phyloP scores from a whole-genome alignment of 2,329 filamentous ascomycete genomes.

The Penicillium sp. region DNA sequence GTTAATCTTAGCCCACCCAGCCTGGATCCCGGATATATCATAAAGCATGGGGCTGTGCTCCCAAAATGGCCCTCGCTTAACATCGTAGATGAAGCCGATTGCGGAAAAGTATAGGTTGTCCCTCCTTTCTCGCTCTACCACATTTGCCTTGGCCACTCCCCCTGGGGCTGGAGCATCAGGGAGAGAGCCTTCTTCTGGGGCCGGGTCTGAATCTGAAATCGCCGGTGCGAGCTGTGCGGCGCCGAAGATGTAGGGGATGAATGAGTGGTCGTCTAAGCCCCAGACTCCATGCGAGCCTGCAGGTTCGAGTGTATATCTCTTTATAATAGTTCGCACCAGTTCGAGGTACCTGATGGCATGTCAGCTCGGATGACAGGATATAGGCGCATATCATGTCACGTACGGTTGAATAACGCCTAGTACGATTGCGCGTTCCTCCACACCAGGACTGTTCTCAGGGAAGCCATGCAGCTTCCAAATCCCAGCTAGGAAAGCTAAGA shows the following conservation, averaged over 20 bases:
- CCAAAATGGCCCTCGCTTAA: slow-evolving; percentile 97
- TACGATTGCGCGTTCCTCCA: slow-evolving; percentile 77
- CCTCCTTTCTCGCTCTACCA: slow-evolving; percentile 68
- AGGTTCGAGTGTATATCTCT: slow-evolving; percentile 90
- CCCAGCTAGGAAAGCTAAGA: slow-evolving; percentile 85
- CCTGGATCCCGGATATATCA: slow-evolving; percentile 88
- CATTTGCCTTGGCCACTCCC: slow-evolving; percentile 67
- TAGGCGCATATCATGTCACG: slow-evolving; percentile 41
- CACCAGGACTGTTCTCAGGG: slow-evolving; percentile 57
- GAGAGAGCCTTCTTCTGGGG: slow-evolving; percentile 80
- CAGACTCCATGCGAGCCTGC: slow-evolving; percentile 97
- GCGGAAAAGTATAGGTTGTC: slow-evolving; percentile 92
- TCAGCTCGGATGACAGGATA: background rate
- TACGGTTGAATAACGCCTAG: slow-evolving; percentile 82
- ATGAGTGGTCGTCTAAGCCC: slow-evolving; percentile 97
- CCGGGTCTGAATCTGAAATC: slow-evolving; percentile 65
- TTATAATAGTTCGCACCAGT: slow-evolving; percentile 80
- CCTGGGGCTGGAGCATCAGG: slow-evolving; percentile 72
- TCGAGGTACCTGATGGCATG: slow-evolving; percentile 67
- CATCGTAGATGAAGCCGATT: slow-evolving; percentile 95
- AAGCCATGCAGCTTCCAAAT: slow-evolving; percentile 92
- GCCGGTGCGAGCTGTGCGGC: slow-evolving; percentile 86
- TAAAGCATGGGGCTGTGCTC: slow-evolving; percentile 93
- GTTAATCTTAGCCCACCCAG: slow-evolving; percentile 99
- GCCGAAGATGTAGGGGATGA: slow-evolving; percentile 92